Evolutionary conservation across 225 moss, liverwort and hornwort genomes (phyloP).

Genomic region (Sphagnum contortum): DNA sequence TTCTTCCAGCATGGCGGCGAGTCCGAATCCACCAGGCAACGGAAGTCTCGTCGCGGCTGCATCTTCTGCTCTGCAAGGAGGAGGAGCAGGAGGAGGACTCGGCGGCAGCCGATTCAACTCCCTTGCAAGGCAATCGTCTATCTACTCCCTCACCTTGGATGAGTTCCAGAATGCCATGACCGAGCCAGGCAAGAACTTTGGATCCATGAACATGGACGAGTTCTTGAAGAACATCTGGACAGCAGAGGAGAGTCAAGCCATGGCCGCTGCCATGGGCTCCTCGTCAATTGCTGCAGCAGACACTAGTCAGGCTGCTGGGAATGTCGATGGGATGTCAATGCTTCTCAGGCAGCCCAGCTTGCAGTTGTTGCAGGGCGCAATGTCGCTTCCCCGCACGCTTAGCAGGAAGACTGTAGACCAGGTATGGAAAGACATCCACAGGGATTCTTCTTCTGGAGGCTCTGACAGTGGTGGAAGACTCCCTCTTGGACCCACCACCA

Average conservation of each 20-base stretch:
- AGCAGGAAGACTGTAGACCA: constrained; percentile 96
- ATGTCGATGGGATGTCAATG: constrained; percentile 30
- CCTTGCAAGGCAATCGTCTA: constrained; percentile 69
- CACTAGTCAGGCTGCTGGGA: constrained; percentile 5
- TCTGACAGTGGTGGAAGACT: constrained; percentile 16
- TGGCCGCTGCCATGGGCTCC: constrained; percentile 65
- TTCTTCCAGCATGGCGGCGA: too few relatives aligned
- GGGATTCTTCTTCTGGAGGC: constrained; percentile 12
- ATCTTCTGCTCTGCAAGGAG: constrained; percentile 13
- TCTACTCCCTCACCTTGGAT: constrained; percentile 79
- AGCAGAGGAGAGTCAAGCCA: constrained; percentile 73
- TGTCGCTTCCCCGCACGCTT: constrained; percentile 42
- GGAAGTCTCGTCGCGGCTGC: constrained; percentile 12
- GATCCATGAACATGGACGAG: constrained; percentile 98
- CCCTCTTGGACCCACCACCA: constrained; percentile 13
- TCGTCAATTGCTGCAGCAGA: not conserved
- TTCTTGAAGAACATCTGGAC: constrained; percentile 94
- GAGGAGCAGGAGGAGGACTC: constrained; percentile 36
- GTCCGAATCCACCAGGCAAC: constrained; percentile 30
- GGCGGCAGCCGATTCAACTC: constrained; percentile 53
- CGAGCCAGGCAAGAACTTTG: constrained; percentile 77
- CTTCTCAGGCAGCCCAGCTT: constrained; percentile 48
- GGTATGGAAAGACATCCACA: constrained; percentile 85
- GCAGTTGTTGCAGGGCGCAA: too few relatives aligned
- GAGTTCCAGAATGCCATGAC: constrained; percentile 68